Conservation (phyloP, 2,329 filamentous ascomycete species). For the Graphiopsis chlorocephala region DNA sequence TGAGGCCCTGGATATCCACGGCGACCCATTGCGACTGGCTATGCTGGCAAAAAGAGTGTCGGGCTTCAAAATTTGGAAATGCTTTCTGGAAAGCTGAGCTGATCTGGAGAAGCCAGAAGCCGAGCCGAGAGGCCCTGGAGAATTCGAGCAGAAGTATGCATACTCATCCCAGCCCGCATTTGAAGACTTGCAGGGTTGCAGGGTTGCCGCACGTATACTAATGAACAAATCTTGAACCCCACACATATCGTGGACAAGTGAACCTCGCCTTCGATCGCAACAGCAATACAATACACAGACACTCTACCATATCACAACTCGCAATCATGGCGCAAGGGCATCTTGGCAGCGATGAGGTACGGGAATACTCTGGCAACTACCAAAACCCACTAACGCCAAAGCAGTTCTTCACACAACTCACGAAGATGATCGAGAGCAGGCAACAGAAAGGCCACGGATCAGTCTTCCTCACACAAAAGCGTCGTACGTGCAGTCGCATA, state of each 20-base stretch:
- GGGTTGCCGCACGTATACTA: not conserved
- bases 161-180: not conserved
- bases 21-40: slow-evolving; percentile 25
- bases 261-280: not conserved
- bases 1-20: slow-evolving; percentile 37
- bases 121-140: not conserved
- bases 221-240: not conserved
- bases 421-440: slow-evolving; percentile 64
- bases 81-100: not conserved
- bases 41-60: not conserved
- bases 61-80: slow-evolving; percentile 1
- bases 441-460: slow-evolving; percentile 70
- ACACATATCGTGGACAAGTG: not conserved
- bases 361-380: not conserved
- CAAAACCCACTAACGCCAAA: not conserved
- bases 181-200: too few species aligned
- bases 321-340: slow-evolving; percentile 49
- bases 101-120: slow-evolving; percentile 1
- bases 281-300: not conserved
- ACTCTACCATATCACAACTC: not conserved
- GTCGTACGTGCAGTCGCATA: slow-evolving; percentile 52
- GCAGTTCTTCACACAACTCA: slow-evolving; percentile 71
- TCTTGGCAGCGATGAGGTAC: slow-evolving; percentile 61
- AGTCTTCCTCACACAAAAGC: slow-evolving; percentile 73
- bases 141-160: not conserved